Base-by-base conservation (phyloP, 2,329 filamentous ascomycete species). In the Fusarium chaquense region DNA sequence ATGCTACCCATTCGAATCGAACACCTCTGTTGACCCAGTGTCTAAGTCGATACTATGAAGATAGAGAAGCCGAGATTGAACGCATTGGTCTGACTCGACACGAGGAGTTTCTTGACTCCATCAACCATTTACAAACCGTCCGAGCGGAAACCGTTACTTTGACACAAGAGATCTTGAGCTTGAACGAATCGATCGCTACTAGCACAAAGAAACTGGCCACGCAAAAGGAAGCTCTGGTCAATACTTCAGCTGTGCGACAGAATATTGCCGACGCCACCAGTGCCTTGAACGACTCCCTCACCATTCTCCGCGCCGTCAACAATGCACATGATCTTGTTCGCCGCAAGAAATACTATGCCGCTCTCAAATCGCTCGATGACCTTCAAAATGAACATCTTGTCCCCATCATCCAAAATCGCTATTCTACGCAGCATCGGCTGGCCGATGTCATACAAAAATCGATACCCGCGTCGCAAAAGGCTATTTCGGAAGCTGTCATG, bases 401-500 rank as follows among this genome's bases (percentile, higher is more conserved):
- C 16, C 89, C 89, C 20, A 90, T 86, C 46, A 87, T 91, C 65
- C 89, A 91, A 76, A 91, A 90, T 70, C 94, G 94, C 76, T 96
- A 97, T 72, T 93, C 97, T 11, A 97, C 93, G 2, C 93, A 98
- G 70, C 97, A 98, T 80, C 95, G 94, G 76, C 91, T 99, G 69
- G 96, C 96, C 33, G 93, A 97, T 76, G 89, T 97, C 83, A 98
- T 99, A 70, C 95, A 98, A 78, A 94, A 93, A 73, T 98, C 95
- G 1, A 95, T 98, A 33, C 96, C 96, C 2, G 90, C 93, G 5
- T 98, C 94, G 2, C 94, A 97, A 76, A 94, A 93, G 75, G 90
- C 93, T 52, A 98, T 99, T 59, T 95, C 95, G 6, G 95, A 98
- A 80, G 94, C 94, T 16, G 96, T 99, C 71, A 98, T 98, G 93